Conservation (phyloP, 257 asterid species). For the Cruciata laevipes region DNA sequence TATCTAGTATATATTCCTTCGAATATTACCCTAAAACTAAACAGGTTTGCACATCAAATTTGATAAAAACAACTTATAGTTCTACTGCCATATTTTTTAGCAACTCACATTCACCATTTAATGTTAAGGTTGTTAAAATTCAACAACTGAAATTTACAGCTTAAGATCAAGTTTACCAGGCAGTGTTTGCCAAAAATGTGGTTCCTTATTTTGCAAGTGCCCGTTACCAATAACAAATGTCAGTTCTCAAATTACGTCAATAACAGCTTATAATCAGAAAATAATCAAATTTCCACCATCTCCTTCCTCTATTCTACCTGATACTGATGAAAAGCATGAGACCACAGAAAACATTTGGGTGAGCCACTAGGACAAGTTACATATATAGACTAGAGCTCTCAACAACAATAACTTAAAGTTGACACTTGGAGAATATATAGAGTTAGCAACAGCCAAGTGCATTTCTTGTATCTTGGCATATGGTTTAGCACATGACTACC, state of each 20-base stretch:
- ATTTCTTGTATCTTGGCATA: not conserved
- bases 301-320: slow-evolving; percentile 2
- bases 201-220: not conserved
- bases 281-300: too few species aligned
- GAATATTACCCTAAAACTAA: too few species aligned
- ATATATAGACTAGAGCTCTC: too few species aligned
- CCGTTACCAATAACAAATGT: not conserved
- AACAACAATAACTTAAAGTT: not conserved
- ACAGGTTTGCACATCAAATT: too few species aligned
- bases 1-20: not conserved
- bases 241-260: not conserved
- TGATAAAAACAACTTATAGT: too few species aligned
- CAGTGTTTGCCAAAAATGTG: not conserved
- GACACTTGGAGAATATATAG: not conserved
- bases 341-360: not conserved
- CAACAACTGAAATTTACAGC: not conserved
- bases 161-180: not conserved
- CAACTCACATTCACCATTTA: not conserved
- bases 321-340: not conserved
- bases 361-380: too few species aligned
- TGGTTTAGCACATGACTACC: not conserved
- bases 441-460: not conserved
- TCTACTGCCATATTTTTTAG: too few species aligned
- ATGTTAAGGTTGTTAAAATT: not conserved
- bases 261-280: not conserved